Percentiles rank a stretch among this genome's conserved stretches.
Evolutionary conservation across 495 filamentous ascomycete genomes (phyloP).

Genomic region (Xylaria sp.): DNA sequence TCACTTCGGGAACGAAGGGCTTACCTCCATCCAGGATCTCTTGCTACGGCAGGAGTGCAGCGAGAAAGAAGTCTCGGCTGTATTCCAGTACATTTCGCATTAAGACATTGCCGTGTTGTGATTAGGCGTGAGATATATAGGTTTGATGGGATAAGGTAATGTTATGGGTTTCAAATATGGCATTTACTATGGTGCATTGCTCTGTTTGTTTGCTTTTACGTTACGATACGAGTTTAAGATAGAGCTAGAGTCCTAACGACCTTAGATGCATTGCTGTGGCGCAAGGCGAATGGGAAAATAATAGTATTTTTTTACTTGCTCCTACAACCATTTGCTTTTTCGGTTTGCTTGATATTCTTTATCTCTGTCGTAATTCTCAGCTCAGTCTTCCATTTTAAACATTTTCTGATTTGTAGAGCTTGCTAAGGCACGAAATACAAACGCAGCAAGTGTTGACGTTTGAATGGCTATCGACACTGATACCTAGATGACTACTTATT

Average conservation of each 20-base stretch:
- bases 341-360: not conserved
- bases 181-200: slow-evolving; percentile 1
- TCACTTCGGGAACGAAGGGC: slow-evolving; percentile 82
- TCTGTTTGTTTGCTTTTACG: slow-evolving; percentile 13
- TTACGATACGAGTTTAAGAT: slow-evolving; percentile 6
- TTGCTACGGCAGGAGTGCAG: slow-evolving; percentile 85
- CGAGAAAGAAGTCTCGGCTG: slow-evolving; percentile 83
- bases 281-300: not conserved
- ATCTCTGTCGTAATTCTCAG: not conserved
- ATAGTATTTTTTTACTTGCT: not conserved
- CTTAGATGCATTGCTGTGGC: slow-evolving; percentile 20
- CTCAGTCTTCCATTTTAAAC: not conserved
- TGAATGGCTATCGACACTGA: not conserved
- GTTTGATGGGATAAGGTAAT: not conserved
- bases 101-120: slow-evolving; percentile 29
- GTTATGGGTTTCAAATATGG: slow-evolving; percentile 1
- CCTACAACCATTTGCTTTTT: not conserved
- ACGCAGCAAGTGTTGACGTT: not conserved
- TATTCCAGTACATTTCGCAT: slow-evolving; percentile 99
- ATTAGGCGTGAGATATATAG: not conserved
- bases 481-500: not conserved
- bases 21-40: slow-evolving; percentile 88
- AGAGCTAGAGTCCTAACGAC: slow-evolving; percentile 5
- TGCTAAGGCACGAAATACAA: not conserved
- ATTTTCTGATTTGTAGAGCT: not conserved